These are phyloP conservation scores for Penicillium subrubescens DNA, from an alignment of 495 filamentous ascomycete genomes.

Conservation along the genomic window DNA sequence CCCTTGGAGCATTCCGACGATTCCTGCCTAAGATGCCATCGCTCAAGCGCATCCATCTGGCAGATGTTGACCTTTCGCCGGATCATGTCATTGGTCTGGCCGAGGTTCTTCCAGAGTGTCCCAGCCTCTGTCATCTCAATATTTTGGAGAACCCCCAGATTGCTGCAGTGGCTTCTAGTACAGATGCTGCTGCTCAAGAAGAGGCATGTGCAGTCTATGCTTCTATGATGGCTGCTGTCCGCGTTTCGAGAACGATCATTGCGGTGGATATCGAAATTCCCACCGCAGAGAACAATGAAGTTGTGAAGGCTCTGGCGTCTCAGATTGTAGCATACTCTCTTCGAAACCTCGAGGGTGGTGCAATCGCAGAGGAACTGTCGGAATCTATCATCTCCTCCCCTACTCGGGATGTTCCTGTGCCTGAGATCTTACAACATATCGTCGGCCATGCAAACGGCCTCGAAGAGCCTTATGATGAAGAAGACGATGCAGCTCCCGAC, in stretches of 20 bases:
- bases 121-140: slow-evolving; percentile 82
- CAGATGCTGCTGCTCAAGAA: slow-evolving; percentile 73
- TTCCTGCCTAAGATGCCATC: slow-evolving; percentile 80
- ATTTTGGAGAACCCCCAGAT: slow-evolving; percentile 82
- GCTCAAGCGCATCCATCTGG: slow-evolving; percentile 84
- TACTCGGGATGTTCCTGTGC: slow-evolving; percentile 48
- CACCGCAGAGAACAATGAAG: slow-evolving; percentile 71
- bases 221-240: slow-evolving; percentile 84
- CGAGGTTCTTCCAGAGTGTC: slow-evolving; percentile 84
- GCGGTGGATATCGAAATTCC: slow-evolving; percentile 93
- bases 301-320: slow-evolving; percentile 90
- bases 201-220: slow-evolving; percentile 94
- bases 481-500: slow-evolving; percentile 76
- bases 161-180: slow-evolving; percentile 65
- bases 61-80: slow-evolving; percentile 81
- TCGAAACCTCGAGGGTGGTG: slow-evolving; percentile 77
- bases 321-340: slow-evolving; percentile 93
- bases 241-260: slow-evolving; percentile 80
- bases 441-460: slow-evolving; percentile 49
- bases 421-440: slow-evolving; percentile 69
- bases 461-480: slow-evolving; percentile 56
- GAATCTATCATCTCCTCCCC: slow-evolving; percentile 36
- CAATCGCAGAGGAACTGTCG: slow-evolving; percentile 49
- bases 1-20: slow-evolving; percentile 73
- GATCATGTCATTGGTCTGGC: slow-evolving; percentile 87